These are phyloP conservation scores for Neurospora sp. DNA, from an alignment of 495 filamentous ascomycete species.

Conservation along the genomic window DNA sequence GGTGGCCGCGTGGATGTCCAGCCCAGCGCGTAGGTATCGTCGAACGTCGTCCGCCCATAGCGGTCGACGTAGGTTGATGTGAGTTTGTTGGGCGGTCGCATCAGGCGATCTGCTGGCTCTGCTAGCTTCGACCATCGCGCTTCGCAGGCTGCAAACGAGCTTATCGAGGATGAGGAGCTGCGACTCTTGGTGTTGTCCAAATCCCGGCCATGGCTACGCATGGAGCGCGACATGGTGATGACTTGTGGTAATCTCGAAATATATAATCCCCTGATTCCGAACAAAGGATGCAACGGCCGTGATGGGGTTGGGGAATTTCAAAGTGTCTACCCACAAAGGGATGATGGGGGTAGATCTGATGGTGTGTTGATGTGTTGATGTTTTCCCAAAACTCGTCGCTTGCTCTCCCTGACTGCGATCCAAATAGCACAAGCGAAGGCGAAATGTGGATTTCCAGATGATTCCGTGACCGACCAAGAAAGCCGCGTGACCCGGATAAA, in stretches of 20 bases:
- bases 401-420: not conserved
- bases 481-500: not conserved
- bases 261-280: not conserved
- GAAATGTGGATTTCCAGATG: not conserved
- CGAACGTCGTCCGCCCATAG: slow-evolving; percentile 5
- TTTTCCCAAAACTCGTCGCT: not conserved
- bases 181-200: not conserved
- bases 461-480: not conserved
- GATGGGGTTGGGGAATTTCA: not conserved
- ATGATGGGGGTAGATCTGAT: not conserved
- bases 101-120: slow-evolving; percentile 11
- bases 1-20: not conserved
- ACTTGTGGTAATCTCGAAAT: not conserved
- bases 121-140: not conserved
- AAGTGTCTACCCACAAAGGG: not conserved
- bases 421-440: not conserved
- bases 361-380: not conserved
- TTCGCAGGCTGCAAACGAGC: slow-evolving; percentile 1
- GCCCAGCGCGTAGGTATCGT: slow-evolving; percentile 8
- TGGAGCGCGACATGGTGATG: not conserved
- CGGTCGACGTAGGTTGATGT: slow-evolving; percentile 6
- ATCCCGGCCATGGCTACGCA: not conserved
- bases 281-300: not conserved
- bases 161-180: not conserved
- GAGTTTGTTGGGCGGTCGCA: slow-evolving; percentile 9